Conservation (phyloP, 2,329 filamentous ascomycete genomes). For the Aplosporella prunicola region DNA sequence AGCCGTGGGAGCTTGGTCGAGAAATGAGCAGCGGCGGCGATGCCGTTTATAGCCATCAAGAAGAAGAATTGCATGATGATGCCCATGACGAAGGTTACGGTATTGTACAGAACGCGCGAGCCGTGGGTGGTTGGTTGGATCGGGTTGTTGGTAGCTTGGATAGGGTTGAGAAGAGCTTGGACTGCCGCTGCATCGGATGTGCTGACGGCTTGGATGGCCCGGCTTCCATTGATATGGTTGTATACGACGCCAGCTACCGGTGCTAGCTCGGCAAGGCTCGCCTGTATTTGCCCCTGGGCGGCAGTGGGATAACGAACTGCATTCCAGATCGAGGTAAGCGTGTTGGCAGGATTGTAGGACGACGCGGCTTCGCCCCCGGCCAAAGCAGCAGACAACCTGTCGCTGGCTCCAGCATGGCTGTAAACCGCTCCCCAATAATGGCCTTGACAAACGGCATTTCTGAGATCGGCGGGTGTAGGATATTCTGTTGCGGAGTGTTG, state of each 20-base stretch:
- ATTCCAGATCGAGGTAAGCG: constrained; percentile 37
- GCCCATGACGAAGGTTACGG: constrained; percentile 36
- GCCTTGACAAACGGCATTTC: constrained; percentile 27
- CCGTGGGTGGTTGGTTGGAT: constrained; percentile 35
- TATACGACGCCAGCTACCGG: constrained; percentile 26
- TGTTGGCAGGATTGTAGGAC: constrained; percentile 27
- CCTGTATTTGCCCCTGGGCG: constrained; percentile 25
- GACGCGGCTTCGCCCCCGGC: constrained; percentile 20
- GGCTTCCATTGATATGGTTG: constrained; percentile 24
- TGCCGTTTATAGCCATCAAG: constrained; percentile 36
- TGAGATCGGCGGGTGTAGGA: constrained; percentile 18
- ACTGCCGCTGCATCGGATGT: constrained; percentile 23
- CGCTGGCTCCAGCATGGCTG: constrained; percentile 27
- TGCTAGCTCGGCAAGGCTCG: constrained; percentile 23
- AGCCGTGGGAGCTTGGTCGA: constrained; percentile 13
- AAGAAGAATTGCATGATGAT: constrained; percentile 42
- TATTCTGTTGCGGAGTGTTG: constrained; percentile 20
- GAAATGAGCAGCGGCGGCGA: constrained; percentile 23
- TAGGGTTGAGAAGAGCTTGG: constrained; percentile 31
- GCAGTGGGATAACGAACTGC: constrained; percentile 35
- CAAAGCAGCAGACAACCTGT: constrained; percentile 28
- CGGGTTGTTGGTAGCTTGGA: constrained; percentile 26
- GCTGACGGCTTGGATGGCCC: constrained; percentile 18
- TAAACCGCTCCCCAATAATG: constrained; percentile 26
- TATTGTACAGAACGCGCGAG: constrained; percentile 37